Conservation (phyloP, 2,329 filamentous ascomycete species). For the Stemphylium beticola region DNA sequence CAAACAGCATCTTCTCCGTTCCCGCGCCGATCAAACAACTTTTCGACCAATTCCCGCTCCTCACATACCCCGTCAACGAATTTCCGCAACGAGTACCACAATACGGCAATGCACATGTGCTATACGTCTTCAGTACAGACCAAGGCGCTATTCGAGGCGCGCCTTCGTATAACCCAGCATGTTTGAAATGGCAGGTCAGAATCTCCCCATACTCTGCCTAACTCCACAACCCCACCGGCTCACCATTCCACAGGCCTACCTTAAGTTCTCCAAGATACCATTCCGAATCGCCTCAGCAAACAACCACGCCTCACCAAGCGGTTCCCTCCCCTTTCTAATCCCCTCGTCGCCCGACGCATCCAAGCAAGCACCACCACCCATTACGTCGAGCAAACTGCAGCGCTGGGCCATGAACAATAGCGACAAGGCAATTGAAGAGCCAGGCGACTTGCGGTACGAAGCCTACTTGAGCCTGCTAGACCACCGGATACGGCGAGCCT, state of each 20-base stretch:
- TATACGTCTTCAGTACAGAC: conserved; percentile 78
- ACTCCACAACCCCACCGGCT: conserved; percentile 8
- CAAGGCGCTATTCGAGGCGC: conserved; percentile 65
- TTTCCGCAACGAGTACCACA: conserved; percentile 69
- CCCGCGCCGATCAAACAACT: conserved; percentile 79
- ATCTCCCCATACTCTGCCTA: neutral
- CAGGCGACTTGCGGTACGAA: conserved; percentile 65
- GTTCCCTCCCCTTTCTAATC: conserved; percentile 85
- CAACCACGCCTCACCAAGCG: conserved; percentile 91
- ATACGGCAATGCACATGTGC: conserved; percentile 58
- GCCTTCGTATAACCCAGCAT: conserved; percentile 89
- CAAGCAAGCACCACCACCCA: conserved; percentile 47
- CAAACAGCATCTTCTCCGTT: conserved; percentile 55
- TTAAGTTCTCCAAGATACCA: conserved; percentile 75
- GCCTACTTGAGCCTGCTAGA: conserved; percentile 82
- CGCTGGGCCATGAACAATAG: conserved; percentile 66
- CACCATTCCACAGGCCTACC: conserved; percentile 69
- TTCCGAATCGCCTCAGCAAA: conserved; percentile 75
- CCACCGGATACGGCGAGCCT: conserved; percentile 79
- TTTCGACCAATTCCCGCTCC: conserved; percentile 83
- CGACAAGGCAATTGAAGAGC: conserved; percentile 48
- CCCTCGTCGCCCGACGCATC: conserved; percentile 51
- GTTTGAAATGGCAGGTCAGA: conserved; percentile 93
- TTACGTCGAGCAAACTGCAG: conserved; percentile 70
- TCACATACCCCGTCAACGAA: conserved; percentile 75